Percentiles rank a stretch among this genome's conserved stretches.
Conservation (phyloP, 371 early-diverging fungal genomes). For the Apophysomyces elegans region DNA sequence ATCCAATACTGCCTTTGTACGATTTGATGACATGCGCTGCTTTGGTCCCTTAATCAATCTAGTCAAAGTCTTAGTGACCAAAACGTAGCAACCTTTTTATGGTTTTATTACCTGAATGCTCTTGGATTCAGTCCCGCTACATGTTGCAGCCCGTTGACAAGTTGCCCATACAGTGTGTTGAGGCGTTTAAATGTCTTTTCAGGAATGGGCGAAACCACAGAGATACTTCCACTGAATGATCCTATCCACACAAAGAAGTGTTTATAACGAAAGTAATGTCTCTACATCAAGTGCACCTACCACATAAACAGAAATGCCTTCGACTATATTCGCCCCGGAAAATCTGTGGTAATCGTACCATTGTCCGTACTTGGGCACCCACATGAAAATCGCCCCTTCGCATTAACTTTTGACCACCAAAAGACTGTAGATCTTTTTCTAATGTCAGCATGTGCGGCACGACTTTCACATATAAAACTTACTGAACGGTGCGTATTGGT, state of each 20-base stretch:
- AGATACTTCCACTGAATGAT: conserved; percentile 74
- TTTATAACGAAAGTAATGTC: neutral
- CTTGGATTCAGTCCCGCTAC: conserved; percentile 93
- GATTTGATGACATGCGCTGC: conserved; percentile 67
- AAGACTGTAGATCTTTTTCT: conserved; percentile 78
- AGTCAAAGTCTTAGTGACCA: neutral
- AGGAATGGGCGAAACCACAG: conserved; percentile 77
- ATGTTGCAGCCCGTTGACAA: conserved; percentile 82
- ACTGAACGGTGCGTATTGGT: conserved; percentile 90
- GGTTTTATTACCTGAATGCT: conserved; percentile 66
- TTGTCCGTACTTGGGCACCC: conserved; percentile 72
- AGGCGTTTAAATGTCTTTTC: conserved; percentile 92
- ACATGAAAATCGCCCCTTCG: conserved; percentile 90
- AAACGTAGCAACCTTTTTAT: neutral
- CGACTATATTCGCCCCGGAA: conserved; percentile 38
- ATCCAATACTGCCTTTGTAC: conserved; percentile 78
- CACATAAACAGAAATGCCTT: conserved; percentile 57
- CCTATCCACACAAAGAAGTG: conserved; percentile 30
- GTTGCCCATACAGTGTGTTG: conserved; percentile 72
- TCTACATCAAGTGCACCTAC: conserved; percentile 27
- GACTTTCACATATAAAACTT: conserved; percentile 29
- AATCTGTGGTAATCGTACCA: conserved; percentile 64
- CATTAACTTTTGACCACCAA: conserved; percentile 88
- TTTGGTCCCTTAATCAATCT: conserved; percentile 59
- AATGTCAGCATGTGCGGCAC: neutral